Conservation (phyloP, 495 filamentous ascomycete genomes). For the Pyrenula massariospora region DNA sequence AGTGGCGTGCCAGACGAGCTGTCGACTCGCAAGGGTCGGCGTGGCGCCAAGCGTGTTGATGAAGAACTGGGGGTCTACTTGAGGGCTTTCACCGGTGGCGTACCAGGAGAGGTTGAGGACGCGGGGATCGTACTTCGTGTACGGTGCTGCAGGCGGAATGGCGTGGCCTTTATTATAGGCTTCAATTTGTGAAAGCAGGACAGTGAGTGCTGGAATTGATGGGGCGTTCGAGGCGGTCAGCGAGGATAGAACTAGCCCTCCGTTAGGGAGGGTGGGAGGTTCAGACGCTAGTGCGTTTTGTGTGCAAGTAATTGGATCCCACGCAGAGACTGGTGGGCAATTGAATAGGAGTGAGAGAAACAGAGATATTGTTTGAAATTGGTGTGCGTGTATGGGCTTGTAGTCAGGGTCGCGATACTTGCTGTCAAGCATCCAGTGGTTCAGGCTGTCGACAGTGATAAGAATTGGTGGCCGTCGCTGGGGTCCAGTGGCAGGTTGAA, state of each 20-base stretch:
- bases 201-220: slow-evolving; percentile 46
- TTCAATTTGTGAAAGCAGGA: slow-evolving; percentile 45
- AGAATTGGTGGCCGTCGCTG: slow-evolving; percentile 58
- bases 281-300: slow-evolving; percentile 29
- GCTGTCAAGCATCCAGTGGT: slow-evolving; percentile 66
- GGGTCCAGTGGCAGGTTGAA: slow-evolving; percentile 26
- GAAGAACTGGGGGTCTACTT: neutral
- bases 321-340: neutral
- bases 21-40: neutral
- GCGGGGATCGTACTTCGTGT: slow-evolving; percentile 53
- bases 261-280: slow-evolving; percentile 48
- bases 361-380: slow-evolving; percentile 63
- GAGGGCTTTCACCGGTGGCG: neutral
- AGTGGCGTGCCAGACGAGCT: neutral
- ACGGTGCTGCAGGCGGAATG: slow-evolving; percentile 50
- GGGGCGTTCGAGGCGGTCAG: slow-evolving; percentile 57
- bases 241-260: slow-evolving; percentile 67
- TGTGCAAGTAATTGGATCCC: neutral
- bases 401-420: slow-evolving; percentile 58
- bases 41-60: slow-evolving; percentile 21
- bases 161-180: slow-evolving; percentile 21
- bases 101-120: slow-evolving; percentile 30
- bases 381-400: slow-evolving; percentile 74
- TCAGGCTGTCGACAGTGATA: slow-evolving; percentile 64
- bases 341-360: slow-evolving; percentile 55